phyloP scores from a whole-genome alignment of 2,329 filamentous ascomycete genomes.

The Chrysoporthe deuterocubensis region DNA sequence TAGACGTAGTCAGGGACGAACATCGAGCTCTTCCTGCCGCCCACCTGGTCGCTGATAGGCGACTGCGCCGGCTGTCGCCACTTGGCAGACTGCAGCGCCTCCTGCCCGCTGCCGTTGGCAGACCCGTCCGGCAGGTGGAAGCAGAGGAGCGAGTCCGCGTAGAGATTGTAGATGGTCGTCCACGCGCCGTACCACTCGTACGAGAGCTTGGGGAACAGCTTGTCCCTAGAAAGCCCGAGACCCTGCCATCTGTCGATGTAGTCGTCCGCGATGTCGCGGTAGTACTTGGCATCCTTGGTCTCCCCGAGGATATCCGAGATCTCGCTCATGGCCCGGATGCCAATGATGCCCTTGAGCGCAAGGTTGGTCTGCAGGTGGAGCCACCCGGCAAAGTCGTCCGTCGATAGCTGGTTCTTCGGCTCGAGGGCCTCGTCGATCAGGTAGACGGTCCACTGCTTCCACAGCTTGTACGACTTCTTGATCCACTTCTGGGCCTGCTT shows the following conservation, averaged over 20 bases:
- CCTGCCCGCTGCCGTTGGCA: neutral
- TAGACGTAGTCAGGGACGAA: constrained; percentile 81
- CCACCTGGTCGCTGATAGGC: constrained; percentile 27
- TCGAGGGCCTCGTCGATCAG: constrained; percentile 71
- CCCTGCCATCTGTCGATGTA: constrained; percentile 76
- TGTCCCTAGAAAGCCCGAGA: constrained; percentile 70
- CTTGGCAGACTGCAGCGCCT: constrained; percentile 15
- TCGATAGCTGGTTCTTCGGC: constrained; percentile 74
- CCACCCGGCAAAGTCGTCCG: constrained; percentile 79
- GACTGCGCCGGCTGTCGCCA: constrained; percentile 31
- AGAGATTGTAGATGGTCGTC: constrained; percentile 82
- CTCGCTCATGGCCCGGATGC: constrained; percentile 77
- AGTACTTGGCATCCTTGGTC: constrained; percentile 61
- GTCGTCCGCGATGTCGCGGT: constrained; percentile 63
- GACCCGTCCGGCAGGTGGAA: constrained; percentile 61
- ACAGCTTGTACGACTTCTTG: constrained; percentile 64
- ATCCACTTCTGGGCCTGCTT: constrained; percentile 46
- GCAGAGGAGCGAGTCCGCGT: constrained; percentile 75
- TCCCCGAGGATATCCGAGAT: constrained; percentile 64
- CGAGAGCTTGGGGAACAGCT: constrained; percentile 74
- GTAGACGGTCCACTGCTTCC: constrained; percentile 77
- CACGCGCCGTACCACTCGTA: constrained; percentile 84
- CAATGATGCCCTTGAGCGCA: constrained; percentile 76
- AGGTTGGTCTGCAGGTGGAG: constrained; percentile 76
- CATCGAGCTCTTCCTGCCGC: constrained; percentile 33